A percentile compares a stretch with the other conserved stretches of the same genome.
These are phyloP conservation scores for Carallia pectinifolia DNA, from an alignment of 345 rosid species.

Conservation along the genomic window DNA sequence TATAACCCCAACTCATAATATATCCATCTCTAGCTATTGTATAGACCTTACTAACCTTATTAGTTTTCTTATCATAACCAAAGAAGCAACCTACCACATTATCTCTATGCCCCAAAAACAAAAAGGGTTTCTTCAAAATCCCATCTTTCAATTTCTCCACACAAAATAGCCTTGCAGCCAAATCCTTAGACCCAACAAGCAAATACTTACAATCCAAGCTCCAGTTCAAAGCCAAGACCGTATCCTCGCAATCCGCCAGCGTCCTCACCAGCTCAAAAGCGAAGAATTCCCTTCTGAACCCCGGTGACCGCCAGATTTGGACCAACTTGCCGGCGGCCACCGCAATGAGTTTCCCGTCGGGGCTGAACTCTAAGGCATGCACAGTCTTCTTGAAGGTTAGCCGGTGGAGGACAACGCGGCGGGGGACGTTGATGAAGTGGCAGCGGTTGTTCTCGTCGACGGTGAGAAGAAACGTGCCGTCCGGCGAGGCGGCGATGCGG, in stretches of 20 bases:
- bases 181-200: conserved; percentile 84
- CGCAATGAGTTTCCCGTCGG: conserved; percentile 73
- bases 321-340: conserved; percentile 80
- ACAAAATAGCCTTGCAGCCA: conserved; percentile 70
- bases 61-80: conserved; percentile 63
- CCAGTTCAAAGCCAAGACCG: conserved; percentile 68
- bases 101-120: conserved; percentile 88
- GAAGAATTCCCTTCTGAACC: conserved; percentile 65
- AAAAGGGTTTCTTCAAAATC: conserved; percentile 58
- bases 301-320: conserved; percentile 88
- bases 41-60: conserved; percentile 50
- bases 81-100: conserved; percentile 83
- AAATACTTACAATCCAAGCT: conserved; percentile 69
- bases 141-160: conserved; percentile 58
- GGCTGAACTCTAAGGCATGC: conserved; percentile 60
- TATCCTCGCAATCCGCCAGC: conserved; percentile 69
- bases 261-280: conserved; percentile 76
- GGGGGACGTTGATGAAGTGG: conserved; percentile 75
- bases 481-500: conserved; percentile 75
- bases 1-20: conserved; percentile 70
- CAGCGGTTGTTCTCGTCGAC: conserved; percentile 78
- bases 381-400: conserved; percentile 62
- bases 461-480: conserved; percentile 70
- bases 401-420: conserved; percentile 73
- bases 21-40: conserved; percentile 79